Evolutionary conservation across 768 basidiomycete species (phyloP).

Genomic region (Termitomyces sp.): DNA sequence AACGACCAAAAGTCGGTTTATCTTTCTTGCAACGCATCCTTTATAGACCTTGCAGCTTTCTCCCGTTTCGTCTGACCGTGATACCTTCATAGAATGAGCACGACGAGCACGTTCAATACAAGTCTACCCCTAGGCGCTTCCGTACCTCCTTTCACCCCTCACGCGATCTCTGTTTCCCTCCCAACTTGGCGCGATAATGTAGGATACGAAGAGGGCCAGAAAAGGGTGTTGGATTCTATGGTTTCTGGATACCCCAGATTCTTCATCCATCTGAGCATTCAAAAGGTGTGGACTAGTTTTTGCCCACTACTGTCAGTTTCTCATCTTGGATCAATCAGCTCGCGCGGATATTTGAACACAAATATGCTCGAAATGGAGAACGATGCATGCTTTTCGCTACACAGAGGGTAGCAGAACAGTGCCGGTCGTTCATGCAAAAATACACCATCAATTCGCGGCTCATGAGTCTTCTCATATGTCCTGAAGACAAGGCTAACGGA

Average conservation of each 20-base stretch:
- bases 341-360: conserved; percentile 66
- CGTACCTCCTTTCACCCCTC: conserved; percentile 66
- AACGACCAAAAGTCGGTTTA: background rate
- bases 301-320: background rate
- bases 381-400: conserved; percentile 77
- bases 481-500: conserved; percentile 38
- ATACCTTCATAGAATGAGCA: conserved; percentile 6
- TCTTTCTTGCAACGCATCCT: background rate
- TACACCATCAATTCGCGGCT: conserved; percentile 50
- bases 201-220: conserved; percentile 86
- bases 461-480: conserved; percentile 67
- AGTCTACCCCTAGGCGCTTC: conserved; percentile 39
- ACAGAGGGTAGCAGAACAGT: conserved; percentile 63
- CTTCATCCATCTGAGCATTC: conserved; percentile 83
- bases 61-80: background rate
- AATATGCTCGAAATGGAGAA: conserved; percentile 70
- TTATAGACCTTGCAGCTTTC: background rate
- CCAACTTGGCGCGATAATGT: conserved; percentile 92
- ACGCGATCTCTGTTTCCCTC: conserved; percentile 93
- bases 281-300: conserved; percentile 50
- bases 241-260: conserved; percentile 91
- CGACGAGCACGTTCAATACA: conserved; percentile 6
- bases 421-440: conserved; percentile 63
- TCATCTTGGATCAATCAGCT: conserved; percentile 52
- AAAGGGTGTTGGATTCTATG: conserved; percentile 74